Percentiles rank a stretch among this genome's conserved stretches.
Conservation (phyloP, 2,329 filamentous ascomycete species). For the Fonsecaea monophora region DNA sequence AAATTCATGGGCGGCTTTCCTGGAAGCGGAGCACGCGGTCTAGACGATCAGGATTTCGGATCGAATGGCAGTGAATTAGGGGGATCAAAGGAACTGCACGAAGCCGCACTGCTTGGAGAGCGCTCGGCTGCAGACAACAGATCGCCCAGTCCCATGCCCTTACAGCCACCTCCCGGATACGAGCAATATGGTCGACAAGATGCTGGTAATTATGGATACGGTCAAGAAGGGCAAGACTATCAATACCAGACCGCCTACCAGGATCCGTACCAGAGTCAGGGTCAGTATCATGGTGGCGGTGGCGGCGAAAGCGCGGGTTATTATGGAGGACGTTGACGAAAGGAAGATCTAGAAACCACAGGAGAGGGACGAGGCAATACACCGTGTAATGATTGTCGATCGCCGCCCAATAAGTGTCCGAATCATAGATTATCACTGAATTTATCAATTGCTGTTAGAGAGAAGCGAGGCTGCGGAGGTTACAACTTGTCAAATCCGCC, state of each 20-base stretch:
- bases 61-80: conserved; percentile 27
- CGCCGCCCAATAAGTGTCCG: neutral
- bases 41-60: conserved; percentile 25
- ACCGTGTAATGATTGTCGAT: neutral
- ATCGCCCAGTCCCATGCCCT: conserved; percentile 34
- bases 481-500: conserved; percentile 41
- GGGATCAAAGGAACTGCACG: conserved; percentile 29
- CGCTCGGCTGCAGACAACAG: conserved; percentile 14
- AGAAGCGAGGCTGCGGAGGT: neutral
- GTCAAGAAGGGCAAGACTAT: conserved; percentile 25
- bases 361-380: neutral
- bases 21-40: conserved; percentile 32
- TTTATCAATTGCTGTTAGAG: neutral
- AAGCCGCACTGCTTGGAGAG: conserved; percentile 28
- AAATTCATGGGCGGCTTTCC: conserved; percentile 36
- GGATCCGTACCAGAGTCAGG: conserved; percentile 28
- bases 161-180: conserved; percentile 33
- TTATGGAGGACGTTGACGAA: conserved; percentile 32
- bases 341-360: neutral
- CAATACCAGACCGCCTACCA: conserved; percentile 31
- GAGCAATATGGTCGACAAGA: conserved; percentile 31
- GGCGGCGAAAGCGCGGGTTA: conserved; percentile 25
- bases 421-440: neutral
- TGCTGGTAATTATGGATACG: conserved; percentile 20
- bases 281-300: conserved; percentile 27